These are phyloP conservation scores for Cystoderma amianthinum DNA, from an alignment of 768 basidiomycete genomes.

Conservation along the genomic window DNA sequence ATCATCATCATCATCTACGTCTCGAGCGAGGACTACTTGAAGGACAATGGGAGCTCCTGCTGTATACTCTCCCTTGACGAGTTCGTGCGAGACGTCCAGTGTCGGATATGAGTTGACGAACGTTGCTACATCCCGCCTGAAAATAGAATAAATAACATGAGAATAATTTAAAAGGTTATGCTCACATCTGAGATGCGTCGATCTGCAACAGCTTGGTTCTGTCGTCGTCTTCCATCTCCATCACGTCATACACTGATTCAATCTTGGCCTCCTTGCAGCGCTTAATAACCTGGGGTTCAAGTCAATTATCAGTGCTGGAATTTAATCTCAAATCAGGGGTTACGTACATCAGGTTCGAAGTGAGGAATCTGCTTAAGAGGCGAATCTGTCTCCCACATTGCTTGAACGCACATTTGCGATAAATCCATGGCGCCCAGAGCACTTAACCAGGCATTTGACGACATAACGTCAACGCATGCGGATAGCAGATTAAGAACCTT, in stretches of 20 bases:
- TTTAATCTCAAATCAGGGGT: not conserved
- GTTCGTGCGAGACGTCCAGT: conserved; percentile 82
- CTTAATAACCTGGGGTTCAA: conserved; percentile 54
- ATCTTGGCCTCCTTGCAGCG: conserved; percentile 79
- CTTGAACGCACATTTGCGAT: conserved; percentile 98
- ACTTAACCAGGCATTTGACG: conserved; percentile 91
- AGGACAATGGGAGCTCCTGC: conserved; percentile 81
- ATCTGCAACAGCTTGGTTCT: conserved; percentile 79
- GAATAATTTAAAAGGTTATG: not conserved
- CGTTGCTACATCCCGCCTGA: conserved; percentile 87
- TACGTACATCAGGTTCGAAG: conserved; percentile 79
- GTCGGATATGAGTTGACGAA: conserved; percentile 98
- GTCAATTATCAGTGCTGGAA: not conserved
- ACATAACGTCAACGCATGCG: conserved; percentile 97
- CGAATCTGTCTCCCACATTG: conserved; percentile 95
- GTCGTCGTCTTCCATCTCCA: conserved; percentile 96
- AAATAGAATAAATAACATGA: conserved; percentile 9
- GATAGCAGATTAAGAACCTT: conserved; percentile 89
- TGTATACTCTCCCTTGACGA: conserved; percentile 83
- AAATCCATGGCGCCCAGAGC: conserved; percentile 97
- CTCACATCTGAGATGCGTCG: conserved; percentile 82
- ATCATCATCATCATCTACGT: conserved; percentile 73
- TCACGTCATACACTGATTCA: conserved; percentile 92
- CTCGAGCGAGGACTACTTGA: conserved; percentile 73
- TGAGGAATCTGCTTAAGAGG: conserved; percentile 95